Conservation (phyloP, 2,329 filamentous ascomycete genomes). For the Phialophora expanda region DNA sequence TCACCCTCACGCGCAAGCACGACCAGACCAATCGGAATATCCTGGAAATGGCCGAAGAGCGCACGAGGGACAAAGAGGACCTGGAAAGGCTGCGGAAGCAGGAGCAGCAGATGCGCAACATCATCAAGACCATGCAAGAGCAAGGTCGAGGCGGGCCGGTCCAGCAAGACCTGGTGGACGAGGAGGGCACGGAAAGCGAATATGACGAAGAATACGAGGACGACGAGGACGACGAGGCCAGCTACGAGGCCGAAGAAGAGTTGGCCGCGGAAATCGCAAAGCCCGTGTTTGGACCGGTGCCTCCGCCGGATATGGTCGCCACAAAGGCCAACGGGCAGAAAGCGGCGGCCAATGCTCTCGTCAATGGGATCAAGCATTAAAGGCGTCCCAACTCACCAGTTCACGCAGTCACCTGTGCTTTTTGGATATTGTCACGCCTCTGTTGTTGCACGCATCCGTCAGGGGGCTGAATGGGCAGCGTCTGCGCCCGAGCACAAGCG, state of each 20-base stretch:
- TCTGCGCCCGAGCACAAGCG: neutral
- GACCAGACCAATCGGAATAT: constrained; percentile 94
- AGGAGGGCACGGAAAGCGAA: constrained; percentile 56
- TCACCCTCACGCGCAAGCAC: constrained; percentile 87
- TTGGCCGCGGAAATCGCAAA: constrained; percentile 49
- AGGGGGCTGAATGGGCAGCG: neutral
- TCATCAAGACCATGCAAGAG: constrained; percentile 95
- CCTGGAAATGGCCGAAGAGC: constrained; percentile 94
- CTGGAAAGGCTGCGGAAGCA: constrained; percentile 81
- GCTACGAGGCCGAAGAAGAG: constrained; percentile 63
- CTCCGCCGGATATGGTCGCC: constrained; percentile 57
- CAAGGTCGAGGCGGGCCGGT: constrained; percentile 78
- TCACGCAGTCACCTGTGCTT: neutral
- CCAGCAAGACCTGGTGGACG: constrained; percentile 58
- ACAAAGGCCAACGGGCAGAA: constrained; percentile 53
- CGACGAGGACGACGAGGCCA: constrained; percentile 62
- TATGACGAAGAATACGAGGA: constrained; percentile 64
- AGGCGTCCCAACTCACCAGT: neutral
- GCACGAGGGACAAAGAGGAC: constrained; percentile 74
- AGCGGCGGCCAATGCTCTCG: constrained; percentile 43
- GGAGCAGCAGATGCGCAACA: constrained; percentile 88
- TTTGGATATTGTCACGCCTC: neutral
- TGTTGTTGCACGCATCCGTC: neutral
- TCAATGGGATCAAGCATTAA: constrained; percentile 51
- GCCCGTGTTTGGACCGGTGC: constrained; percentile 56